These are phyloP conservation scores for Malassezia sympodialis DNA, from an alignment of 1,284 basidiomycete species.

Conservation along the genomic window DNA sequence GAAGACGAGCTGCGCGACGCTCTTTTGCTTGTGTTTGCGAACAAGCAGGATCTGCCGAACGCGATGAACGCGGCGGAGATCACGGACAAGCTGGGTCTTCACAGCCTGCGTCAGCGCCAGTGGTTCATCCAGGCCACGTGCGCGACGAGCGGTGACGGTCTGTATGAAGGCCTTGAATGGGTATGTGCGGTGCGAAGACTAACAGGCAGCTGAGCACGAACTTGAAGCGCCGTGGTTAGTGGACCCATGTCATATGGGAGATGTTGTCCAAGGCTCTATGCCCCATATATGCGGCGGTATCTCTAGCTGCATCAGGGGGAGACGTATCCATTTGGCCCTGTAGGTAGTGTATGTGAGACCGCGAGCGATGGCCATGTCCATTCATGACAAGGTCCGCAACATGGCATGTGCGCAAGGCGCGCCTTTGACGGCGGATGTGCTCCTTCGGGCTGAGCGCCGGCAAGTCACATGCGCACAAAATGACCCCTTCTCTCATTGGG, in stretches of 20 bases:
- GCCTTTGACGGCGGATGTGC: background rate
- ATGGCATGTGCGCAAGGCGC: too few relatives aligned
- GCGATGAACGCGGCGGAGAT: slow-evolving; percentile 99
- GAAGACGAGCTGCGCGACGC: slow-evolving; percentile 99
- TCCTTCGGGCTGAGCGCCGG: background rate
- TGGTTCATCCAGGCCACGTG: slow-evolving; percentile 96
- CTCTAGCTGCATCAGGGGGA: background rate
- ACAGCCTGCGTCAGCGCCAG: slow-evolving; percentile 80
- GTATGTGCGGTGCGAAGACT: slow-evolving; percentile 20
- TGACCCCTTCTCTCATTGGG: background rate
- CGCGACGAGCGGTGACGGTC: slow-evolving; percentile 94
- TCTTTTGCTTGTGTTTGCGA: slow-evolving; percentile 95
- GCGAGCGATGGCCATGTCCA: background rate
- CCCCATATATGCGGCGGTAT: background rate
- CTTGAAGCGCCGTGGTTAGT: slow-evolving; percentile 61
- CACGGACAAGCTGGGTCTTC: slow-evolving; percentile 97
- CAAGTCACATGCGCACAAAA: background rate
- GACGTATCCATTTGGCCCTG: background rate
- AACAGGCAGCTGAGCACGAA: slow-evolving; percentile 60
- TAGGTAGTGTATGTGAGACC: background rate
- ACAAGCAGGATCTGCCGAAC: slow-evolving; percentile 98
- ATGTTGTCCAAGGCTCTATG: background rate
- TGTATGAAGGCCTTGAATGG: slow-evolving; percentile 73
- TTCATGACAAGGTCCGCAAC: background rate
- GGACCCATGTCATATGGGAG: background rate